Evolutionary conservation across 768 basidiomycete species (phyloP).

Genomic region (Terana coerulea): DNA sequence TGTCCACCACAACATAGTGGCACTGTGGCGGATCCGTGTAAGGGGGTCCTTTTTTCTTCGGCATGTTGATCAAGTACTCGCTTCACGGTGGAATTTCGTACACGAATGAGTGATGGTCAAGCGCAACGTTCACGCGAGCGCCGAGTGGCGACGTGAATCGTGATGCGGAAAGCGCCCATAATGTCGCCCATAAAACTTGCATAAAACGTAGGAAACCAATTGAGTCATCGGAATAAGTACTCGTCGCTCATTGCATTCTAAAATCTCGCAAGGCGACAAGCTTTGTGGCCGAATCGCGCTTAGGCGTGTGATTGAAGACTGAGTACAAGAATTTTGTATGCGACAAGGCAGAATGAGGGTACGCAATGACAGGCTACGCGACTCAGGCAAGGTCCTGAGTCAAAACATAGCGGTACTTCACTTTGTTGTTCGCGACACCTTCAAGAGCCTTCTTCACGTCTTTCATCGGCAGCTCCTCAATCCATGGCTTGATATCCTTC

Average conservation of each 20-base stretch:
- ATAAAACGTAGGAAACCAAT: background rate
- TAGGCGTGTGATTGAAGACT: background rate
- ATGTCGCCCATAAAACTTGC: background rate
- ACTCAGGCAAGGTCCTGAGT: conserved; percentile 22
- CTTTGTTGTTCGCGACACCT: conserved; percentile 42
- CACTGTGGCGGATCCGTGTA: conserved; percentile 23
- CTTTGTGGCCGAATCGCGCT: background rate
- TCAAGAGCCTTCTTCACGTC: conserved; percentile 45
- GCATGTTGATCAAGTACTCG: background rate
- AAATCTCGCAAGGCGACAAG: background rate
- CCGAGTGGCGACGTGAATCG: background rate
- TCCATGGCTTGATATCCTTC: conserved; percentile 47
- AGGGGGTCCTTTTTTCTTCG: conserved; percentile 23
- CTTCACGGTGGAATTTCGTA: background rate
- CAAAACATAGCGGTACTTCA: conserved; percentile 54
- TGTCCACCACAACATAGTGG: conserved; percentile 24
- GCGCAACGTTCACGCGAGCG: no score
- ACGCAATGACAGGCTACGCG: background rate
- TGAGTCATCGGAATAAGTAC: background rate
- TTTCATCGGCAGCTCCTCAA: conserved; percentile 41
- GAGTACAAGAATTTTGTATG: background rate
- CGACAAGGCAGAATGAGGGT: background rate
- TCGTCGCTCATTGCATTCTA: background rate
- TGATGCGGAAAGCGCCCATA: background rate
- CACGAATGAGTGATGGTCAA: background rate